Evolutionary conservation across 148 eudicot genomes (phyloP), one percentile per base, ranked within the genome.

Genomic region (Diospyros kaki): DNA sequence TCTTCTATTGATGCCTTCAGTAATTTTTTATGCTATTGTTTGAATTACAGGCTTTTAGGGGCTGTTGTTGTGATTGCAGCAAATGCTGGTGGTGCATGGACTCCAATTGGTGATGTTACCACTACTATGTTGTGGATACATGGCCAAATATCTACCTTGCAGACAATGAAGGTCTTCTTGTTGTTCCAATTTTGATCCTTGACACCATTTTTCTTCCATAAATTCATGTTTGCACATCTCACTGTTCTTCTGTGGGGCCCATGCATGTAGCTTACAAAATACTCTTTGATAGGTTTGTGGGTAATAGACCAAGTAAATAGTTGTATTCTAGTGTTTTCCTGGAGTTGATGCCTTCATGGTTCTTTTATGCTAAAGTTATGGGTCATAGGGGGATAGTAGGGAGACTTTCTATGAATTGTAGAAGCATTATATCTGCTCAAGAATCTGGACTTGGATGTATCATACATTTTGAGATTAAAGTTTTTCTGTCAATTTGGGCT

Each of bases 71-170:
- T 95, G 58, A 85, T 95, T 75, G 96, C 99, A 63, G 99, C 99
- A 82, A 95, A 95, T 84, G 93, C 99, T 81, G 99, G 99, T 80
- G 99, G 99, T 80, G 93, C 97, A 68, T 95, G 99, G 99, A 87
- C 97, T 76, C 99, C 99, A 64, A 95, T 95, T 77, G 99, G 99
- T 62, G 99, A 93, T 79, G 97, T 95, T 75, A 95, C 99, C 51
- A 95, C 97, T 64, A 93, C 97, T 73, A 95, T 95, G 99, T 85
- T 95, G 39, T 95, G 97, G 99, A 93, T 95, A 79, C 96, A 95
- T 76, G 99, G 99, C 83, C 99, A 95, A 83, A 90, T 95, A 84
- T 86, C 99, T 69, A 95, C 98, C 55, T 72, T 90, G 74, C 91
- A 82, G 73, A 93, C 99, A 68, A 91, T 95, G 88, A 88, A 91